Percentiles rank a stretch among this genome's conserved stretches.
These are phyloP conservation scores for Sporothrix luriei DNA, from an alignment of 2,329 filamentous ascomycete species.

Conservation along the genomic window DNA sequence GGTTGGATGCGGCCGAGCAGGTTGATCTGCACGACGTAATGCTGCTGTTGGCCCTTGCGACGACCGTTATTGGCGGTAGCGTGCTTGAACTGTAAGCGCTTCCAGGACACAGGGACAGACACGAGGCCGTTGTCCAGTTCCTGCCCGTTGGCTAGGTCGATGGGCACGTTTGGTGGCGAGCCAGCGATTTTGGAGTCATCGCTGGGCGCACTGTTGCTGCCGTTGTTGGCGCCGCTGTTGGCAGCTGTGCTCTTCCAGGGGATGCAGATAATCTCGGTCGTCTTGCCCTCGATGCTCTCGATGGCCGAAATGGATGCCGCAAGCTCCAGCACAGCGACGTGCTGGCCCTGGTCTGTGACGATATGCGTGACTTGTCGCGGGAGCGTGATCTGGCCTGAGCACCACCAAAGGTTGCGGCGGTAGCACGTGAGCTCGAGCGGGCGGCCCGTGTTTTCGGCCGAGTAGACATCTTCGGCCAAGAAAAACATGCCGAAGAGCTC, in stretches of 20 bases:
- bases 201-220: constrained; percentile 37
- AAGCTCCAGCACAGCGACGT: constrained; percentile 74
- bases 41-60: constrained; percentile 90
- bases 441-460: constrained; percentile 57
- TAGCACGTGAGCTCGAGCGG: constrained; percentile 91
- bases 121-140: constrained; percentile 74
- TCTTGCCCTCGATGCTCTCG: constrained; percentile 89
- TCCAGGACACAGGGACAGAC: constrained; percentile 86
- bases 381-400: constrained; percentile 81
- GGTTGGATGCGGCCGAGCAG: constrained; percentile 60
- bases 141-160: constrained; percentile 61
- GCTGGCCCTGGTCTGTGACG: constrained; percentile 72
- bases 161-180: constrained; percentile 56
- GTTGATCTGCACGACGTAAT: constrained; percentile 86
- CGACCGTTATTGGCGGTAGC: constrained; percentile 95
- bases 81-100: constrained; percentile 90
- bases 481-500: constrained; percentile 90
- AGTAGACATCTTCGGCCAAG: constrained; percentile 78
- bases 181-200: constrained; percentile 52
- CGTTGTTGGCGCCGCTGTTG: constrained; percentile 25
- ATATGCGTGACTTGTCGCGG: constrained; percentile 72
- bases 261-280: constrained; percentile 92
- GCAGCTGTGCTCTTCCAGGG: constrained; percentile 84
- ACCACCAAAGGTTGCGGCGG: constrained; percentile 91
- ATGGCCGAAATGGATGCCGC: constrained; percentile 81